Conservation (phyloP, 768 basidiomycete genomes). For the Trichaptum fuscoviolaceum region DNA sequence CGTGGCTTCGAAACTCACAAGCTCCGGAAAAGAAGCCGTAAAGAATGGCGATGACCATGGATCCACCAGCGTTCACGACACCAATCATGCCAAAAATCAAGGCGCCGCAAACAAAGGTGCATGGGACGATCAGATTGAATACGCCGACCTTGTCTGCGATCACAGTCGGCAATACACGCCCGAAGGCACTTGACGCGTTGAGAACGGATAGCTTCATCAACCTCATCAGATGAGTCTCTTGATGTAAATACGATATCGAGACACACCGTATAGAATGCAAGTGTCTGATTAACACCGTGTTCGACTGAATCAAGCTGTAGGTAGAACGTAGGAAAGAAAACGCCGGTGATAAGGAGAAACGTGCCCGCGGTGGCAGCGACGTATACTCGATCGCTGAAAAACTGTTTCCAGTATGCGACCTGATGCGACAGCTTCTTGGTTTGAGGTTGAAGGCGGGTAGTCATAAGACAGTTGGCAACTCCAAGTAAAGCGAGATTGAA, state of each 20-base stretch:
- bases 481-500: conserved; percentile 18
- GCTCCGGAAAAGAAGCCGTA: conserved; percentile 48
- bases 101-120: conserved; percentile 30
- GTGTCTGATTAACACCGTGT: conserved; percentile 9
- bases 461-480: conserved; percentile 20
- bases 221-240: not conserved
- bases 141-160: conserved; percentile 33
- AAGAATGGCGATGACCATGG: conserved; percentile 36
- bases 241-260: not conserved
- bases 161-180: conserved; percentile 30
- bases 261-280: conserved; percentile 14
- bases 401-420: not conserved
- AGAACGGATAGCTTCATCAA: conserved; percentile 29
- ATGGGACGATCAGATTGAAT: conserved; percentile 33
- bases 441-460: conserved; percentile 9
- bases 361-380: conserved; percentile 2
- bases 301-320: conserved; percentile 12
- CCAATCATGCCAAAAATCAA: conserved; percentile 37
- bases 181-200: conserved; percentile 30
- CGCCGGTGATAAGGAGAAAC: conserved; percentile 8
- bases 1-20: conserved; percentile 19
- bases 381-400: conserved; percentile 11
- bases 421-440: conserved; percentile 5
- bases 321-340: conserved; percentile 9
- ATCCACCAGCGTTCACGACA: conserved; percentile 28